Evolutionary conservation across 2,329 filamentous ascomycete genomes (phyloP).

Genomic region (Amesomyces nigricolor): DNA sequence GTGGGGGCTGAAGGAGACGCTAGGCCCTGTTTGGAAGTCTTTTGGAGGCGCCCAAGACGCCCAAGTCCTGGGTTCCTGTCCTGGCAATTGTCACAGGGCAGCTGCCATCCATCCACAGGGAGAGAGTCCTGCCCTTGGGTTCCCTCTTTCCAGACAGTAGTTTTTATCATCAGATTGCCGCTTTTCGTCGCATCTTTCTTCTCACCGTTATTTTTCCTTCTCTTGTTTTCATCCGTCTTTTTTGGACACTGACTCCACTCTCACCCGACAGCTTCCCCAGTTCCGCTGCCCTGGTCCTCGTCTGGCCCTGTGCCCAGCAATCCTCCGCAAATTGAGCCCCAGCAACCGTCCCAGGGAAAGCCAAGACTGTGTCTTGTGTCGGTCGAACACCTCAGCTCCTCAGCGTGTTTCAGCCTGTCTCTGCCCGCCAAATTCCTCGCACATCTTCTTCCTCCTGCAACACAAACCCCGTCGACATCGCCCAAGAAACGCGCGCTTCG

Average conservation of each 20-base stretch:
- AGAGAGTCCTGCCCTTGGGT: conserved; percentile 11
- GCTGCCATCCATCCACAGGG: conserved; percentile 9
- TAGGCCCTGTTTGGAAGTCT: conserved; percentile 16
- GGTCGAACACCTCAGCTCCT: conserved; percentile 27
- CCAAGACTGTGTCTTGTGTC: conserved; percentile 21
- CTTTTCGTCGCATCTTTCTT: background rate
- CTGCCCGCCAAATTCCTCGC: conserved; percentile 21
- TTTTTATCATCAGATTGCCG: background rate
- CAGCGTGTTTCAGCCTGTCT: conserved; percentile 28
- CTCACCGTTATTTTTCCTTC: background rate
- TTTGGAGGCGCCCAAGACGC: background rate
- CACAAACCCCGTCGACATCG: conserved; percentile 5
- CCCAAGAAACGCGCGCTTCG: conserved; percentile 5
- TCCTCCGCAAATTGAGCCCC: conserved; percentile 5
- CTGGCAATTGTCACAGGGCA: background rate
- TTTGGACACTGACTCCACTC: background rate
- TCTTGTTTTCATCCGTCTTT: conserved; percentile 1
- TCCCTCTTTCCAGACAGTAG: conserved; percentile 17
- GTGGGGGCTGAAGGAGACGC: conserved; percentile 14
- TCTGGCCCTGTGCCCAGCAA: conserved; percentile 3
- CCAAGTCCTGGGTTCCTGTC: conserved; percentile 12
- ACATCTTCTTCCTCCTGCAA: conserved; percentile 12
- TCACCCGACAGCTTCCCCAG: background rate
- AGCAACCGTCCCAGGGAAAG: conserved; percentile 13
- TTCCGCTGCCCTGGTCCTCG: background rate